phyloP scores from a whole-genome alignment of 2,329 filamentous ascomycete species.

The Exophiala xenobiotica region DNA sequence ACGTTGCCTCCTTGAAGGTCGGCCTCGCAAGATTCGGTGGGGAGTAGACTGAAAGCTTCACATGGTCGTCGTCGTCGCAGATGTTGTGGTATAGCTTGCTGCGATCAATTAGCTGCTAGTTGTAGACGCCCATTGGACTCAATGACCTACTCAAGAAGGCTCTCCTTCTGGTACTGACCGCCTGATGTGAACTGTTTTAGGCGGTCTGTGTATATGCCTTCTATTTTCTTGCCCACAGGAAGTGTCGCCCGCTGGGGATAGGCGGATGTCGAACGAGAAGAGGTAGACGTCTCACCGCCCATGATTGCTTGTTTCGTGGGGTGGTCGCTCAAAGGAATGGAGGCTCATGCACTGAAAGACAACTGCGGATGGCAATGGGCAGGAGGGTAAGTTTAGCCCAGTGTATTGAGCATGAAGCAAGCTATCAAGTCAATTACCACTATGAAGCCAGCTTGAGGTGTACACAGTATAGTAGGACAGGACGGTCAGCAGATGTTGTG shows the following conservation, averaged over 20 bases:
- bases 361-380: too few species aligned
- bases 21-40: constrained; percentile 77
- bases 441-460: too few species aligned
- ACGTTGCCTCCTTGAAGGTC: constrained; percentile 77
- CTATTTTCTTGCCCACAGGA: constrained; percentile 74
- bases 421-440: background rate
- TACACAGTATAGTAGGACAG: too few species aligned
- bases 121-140: too few species aligned
- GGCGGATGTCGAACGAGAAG: constrained; percentile 36
- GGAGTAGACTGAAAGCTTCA: constrained; percentile 83
- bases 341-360: too few species aligned
- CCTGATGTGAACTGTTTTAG: constrained; percentile 78
- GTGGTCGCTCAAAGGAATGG: background rate
- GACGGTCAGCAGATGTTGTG: background rate
- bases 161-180: constrained; percentile 75
- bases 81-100: constrained; percentile 71
- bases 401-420: too few species aligned
- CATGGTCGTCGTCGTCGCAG: constrained; percentile 67
- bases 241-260: constrained; percentile 53
- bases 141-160: constrained; percentile 71
- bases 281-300: constrained; percentile 38
- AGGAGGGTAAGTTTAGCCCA: too few species aligned
- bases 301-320: constrained; percentile 28
- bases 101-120: too few species aligned
- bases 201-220: constrained; percentile 79